These are phyloP conservation scores for Euclidium syriacum DNA, from an alignment of 345 rosid species.

Conservation along the genomic window DNA sequence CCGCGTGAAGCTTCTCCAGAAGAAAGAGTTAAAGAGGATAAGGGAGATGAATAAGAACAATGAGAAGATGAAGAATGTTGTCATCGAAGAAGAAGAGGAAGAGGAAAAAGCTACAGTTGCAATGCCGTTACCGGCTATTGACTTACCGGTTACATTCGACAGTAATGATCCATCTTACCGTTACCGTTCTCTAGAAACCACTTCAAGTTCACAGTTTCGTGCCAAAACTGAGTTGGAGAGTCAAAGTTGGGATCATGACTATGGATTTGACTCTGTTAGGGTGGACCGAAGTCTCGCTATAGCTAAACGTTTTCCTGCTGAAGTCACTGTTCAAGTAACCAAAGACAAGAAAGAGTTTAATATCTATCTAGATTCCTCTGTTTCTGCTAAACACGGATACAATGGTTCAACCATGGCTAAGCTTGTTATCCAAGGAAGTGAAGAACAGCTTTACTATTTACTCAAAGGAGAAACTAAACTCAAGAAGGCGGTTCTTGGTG, in stretches of 20 bases:
- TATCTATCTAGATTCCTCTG: constrained; percentile 66
- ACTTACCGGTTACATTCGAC: constrained; percentile 82
- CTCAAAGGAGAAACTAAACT: constrained; percentile 68
- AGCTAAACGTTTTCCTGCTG: constrained; percentile 48
- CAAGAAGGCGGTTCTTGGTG: constrained; percentile 56
- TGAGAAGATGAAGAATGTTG: constrained; percentile 53
- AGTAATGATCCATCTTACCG: constrained; percentile 77
- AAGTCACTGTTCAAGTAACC: constrained; percentile 59
- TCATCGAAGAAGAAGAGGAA: constrained; percentile 64
- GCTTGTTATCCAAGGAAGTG: constrained; percentile 63
- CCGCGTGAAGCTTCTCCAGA: constrained; percentile 88
- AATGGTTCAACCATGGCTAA: constrained; percentile 78
- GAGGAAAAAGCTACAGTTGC: constrained; percentile 75
- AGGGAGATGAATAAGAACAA: constrained; percentile 78
- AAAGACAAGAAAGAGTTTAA: constrained; percentile 83
- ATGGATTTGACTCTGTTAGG: constrained; percentile 97
- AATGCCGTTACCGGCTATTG: constrained; percentile 87
- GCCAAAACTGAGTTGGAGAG: constrained; percentile 88
- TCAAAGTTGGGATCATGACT: constrained; percentile 99
- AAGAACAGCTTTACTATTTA: constrained; percentile 63
- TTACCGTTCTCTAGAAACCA: constrained; percentile 85
- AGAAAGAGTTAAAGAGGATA: constrained; percentile 75
- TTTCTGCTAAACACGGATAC: constrained; percentile 60
- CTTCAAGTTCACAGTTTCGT: constrained; percentile 72
- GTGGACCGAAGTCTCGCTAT: constrained; percentile 57